Conservation (phyloP, 768 basidiomycete species). For the Tylopilus subfusipes region DNA sequence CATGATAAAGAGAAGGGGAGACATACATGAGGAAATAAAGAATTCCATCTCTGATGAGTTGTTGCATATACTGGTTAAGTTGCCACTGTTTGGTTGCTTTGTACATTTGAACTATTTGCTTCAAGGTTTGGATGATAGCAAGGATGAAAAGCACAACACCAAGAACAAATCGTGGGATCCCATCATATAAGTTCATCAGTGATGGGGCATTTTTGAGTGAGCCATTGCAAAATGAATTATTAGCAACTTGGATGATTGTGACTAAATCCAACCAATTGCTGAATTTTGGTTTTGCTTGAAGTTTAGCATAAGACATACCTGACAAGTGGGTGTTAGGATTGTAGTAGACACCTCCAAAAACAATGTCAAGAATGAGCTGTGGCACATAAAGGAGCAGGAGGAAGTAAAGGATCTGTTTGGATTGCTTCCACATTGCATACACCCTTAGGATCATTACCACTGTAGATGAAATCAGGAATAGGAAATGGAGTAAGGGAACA, state of each 20-base stretch:
- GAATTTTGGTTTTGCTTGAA: background rate
- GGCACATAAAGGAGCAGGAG: slow-evolving; percentile 2
- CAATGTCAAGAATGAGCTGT: background rate
- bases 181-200: background rate
- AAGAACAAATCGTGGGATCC: background rate
- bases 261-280: background rate
- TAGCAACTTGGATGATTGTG: background rate
- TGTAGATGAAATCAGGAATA: background rate
- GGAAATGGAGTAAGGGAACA: too few species aligned
- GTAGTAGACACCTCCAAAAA: slow-evolving; percentile 1
- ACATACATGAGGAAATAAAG: too few species aligned
- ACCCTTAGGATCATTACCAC: slow-evolving; percentile 17
- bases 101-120: slow-evolving; percentile 1
- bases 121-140: background rate
- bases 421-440: too few species aligned
- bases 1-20: slow-evolving; percentile 2
- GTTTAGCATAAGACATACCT: background rate
- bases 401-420: slow-evolving; percentile 1
- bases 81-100: too few species aligned
- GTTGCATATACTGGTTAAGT: background rate
- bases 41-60: background rate
- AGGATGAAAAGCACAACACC: background rate
- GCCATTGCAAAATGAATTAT: background rate
- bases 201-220: background rate
- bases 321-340: slow-evolving; percentile 1